These are phyloP conservation scores for Exophiala calicioides DNA, from an alignment of 2,329 filamentous ascomycete species.

Conservation along the genomic window DNA sequence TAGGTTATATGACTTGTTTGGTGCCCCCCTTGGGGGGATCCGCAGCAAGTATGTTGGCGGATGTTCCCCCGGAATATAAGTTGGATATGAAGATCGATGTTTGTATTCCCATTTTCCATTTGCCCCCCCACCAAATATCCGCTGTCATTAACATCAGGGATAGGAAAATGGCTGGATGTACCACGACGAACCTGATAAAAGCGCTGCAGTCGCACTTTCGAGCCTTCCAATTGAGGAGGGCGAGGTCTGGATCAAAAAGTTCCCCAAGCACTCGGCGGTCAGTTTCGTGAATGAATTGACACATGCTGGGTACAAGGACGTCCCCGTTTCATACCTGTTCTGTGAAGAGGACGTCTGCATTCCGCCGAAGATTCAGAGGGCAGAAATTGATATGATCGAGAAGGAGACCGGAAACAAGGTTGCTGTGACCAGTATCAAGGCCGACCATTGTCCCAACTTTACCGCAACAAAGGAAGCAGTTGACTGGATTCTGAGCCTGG, in stretches of 20 bases:
- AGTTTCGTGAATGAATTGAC: slow-evolving; percentile 36
- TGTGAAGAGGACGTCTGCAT: slow-evolving; percentile 37
- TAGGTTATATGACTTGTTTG: slow-evolving; percentile 40
- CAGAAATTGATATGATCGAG: slow-evolving; percentile 36
- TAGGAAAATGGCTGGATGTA: slow-evolving; percentile 28
- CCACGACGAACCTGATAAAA: slow-evolving; percentile 6
- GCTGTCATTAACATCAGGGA: background rate
- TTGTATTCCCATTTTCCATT: background rate
- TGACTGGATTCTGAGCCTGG: slow-evolving; percentile 20
- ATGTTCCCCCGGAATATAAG: slow-evolving; percentile 7
- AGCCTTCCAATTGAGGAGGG: slow-evolving; percentile 21
- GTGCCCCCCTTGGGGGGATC: slow-evolving; percentile 35
- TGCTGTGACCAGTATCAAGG: slow-evolving; percentile 35
- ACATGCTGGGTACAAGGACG: slow-evolving; percentile 38
- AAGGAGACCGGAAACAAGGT: slow-evolving; percentile 36
- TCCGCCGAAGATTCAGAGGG: slow-evolving; percentile 33
- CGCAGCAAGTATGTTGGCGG: slow-evolving; percentile 9
- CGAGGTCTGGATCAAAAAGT: slow-evolving; percentile 22
- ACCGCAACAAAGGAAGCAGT: slow-evolving; percentile 30
- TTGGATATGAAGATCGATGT: slow-evolving; percentile 17
- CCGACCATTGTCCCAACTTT: slow-evolving; percentile 36
- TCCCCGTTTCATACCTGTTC: slow-evolving; percentile 40
- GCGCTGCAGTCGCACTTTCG: slow-evolving; percentile 7
- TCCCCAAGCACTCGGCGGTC: slow-evolving; percentile 33
- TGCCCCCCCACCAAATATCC: background rate